Evolutionary conservation across 768 basidiomycete genomes (phyloP).

Genomic region (Tricholoma bakamatsutake): DNA sequence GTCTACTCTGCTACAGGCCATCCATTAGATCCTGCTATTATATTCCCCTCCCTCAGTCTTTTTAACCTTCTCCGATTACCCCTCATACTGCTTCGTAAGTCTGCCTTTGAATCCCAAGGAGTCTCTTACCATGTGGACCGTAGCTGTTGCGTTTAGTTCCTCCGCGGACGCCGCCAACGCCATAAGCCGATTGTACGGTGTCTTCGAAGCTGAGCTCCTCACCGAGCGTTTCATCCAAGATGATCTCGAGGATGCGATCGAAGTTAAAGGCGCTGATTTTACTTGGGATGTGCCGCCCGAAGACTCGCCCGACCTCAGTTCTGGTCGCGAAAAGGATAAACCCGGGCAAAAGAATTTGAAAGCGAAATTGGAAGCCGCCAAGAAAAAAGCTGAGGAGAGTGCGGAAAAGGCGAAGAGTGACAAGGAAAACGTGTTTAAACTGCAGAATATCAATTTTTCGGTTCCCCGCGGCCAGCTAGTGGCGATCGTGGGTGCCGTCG

Average conservation of each 20-base stretch:
- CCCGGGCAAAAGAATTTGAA: conserved; percentile 7
- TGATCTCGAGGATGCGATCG: conserved; percentile 56
- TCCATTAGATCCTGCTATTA: conserved; percentile 55
- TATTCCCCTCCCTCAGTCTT: conserved; percentile 81
- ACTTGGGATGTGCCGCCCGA: conserved; percentile 77
- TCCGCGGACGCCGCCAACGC: conserved; percentile 85
- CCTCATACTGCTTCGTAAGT: conserved; percentile 63
- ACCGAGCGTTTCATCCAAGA: conserved; percentile 54
- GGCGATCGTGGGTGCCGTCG: conserved; percentile 83
- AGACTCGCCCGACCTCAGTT: conserved; percentile 27
- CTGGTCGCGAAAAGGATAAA: conserved; percentile 28
- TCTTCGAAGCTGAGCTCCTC: conserved; percentile 81
- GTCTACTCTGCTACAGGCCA: conserved; percentile 75
- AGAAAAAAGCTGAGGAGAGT: conserved; percentile 23
- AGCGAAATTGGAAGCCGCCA: conserved; percentile 22
- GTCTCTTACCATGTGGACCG: background rate
- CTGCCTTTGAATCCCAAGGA: background rate
- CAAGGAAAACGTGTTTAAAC: conserved; percentile 49
- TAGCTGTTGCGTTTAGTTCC: conserved; percentile 67
- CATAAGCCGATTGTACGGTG: conserved; percentile 63
- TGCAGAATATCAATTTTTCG: conserved; percentile 56
- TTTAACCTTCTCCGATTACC: conserved; percentile 83
- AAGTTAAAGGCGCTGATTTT: conserved; percentile 66
- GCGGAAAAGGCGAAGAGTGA: conserved; percentile 26
- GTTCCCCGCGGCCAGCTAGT: conserved; percentile 75